These are phyloP conservation scores for Eutypa lata DNA, from an alignment of 2,329 filamentous ascomycete species.

Conservation along the genomic window DNA sequence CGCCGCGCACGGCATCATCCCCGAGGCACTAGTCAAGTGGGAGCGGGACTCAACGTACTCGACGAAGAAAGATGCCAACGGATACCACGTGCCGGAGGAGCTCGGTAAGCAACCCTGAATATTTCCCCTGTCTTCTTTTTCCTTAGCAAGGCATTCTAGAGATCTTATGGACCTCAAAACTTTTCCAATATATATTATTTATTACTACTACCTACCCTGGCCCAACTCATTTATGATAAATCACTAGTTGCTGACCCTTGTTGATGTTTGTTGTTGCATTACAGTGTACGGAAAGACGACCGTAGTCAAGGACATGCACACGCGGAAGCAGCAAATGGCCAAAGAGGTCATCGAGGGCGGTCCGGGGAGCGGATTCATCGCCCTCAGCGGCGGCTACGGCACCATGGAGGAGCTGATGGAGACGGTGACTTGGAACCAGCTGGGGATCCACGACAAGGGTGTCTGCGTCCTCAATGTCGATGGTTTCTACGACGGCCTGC, in stretches of 20 bases:
- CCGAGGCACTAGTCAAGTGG: slow-evolving; percentile 74
- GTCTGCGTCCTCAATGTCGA: slow-evolving; percentile 84
- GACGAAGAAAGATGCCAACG: slow-evolving; percentile 39
- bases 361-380: slow-evolving; percentile 83
- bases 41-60: slow-evolving; percentile 64
- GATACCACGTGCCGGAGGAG: slow-evolving; percentile 61
- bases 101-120: not conserved
- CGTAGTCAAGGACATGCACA: slow-evolving; percentile 93
- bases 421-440: not conserved
- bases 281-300: slow-evolving; percentile 75
- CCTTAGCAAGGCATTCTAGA: no score
- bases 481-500: slow-evolving; percentile 86
- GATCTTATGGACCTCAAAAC: no score
- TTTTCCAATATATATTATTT: no score
- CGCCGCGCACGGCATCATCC: slow-evolving; percentile 90
- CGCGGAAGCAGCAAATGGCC: slow-evolving; percentile 91
- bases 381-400: slow-evolving; percentile 76
- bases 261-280: no score
- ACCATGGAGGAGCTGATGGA: slow-evolving; percentile 37
- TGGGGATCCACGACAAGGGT: slow-evolving; percentile 64
- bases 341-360: slow-evolving; percentile 78
- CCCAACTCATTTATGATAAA: no score
- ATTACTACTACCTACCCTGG: no score
- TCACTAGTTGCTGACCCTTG: no score
- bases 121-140: no score